Evolutionary conservation across 257 asterid species (phyloP), one percentile per base, ranked within the genome.

Genomic region (Solanum etuberosum): DNA sequence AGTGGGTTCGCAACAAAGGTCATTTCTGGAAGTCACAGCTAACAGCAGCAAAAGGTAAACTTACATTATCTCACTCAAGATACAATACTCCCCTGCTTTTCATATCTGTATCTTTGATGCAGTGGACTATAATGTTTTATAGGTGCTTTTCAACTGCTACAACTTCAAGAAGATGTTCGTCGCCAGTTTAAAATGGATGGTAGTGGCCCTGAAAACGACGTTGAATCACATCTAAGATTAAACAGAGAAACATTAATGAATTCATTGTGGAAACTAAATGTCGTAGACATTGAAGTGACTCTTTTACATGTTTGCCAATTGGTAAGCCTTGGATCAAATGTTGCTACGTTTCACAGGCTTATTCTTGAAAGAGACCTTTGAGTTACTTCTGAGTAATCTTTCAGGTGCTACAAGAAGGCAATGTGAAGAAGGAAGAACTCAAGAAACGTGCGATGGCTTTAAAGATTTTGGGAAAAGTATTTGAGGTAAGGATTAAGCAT

Each of bases 61-160:
- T 32, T n/a, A 18, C 12, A 31, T 25, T 23, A 57, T 67, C 18
- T 83, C 37, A 35, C 20, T 1, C 0, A 46, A 46, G 18, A 48
- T 81, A 7, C 29, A 51, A 2, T 18, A 9, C 42, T 10, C 12
- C 42, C 84, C 4, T 7, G 1, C 18, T 25, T 78, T 63, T 42
- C 13, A 42, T 76, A 43, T 27, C 5, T 25, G 37, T 27, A 16
- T 29, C 43, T 0, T 31, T 81, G 37, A 31, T 81, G 3, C 11
- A 16, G 42, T 65, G 59, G 38, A 23, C 27, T n/a, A 5, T 6
- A 65, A 5, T 84, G 65, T 38, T 80, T 35, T 90, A 37, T 89
- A 95, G 98, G 99, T 88, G 98, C 99, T 71, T 94, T 94, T 91
- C 98, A 96, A 95, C 88, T 96, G 94, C 94, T 95, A 86, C 99